Percentiles rank a stretch among this genome's conserved stretches.
Conservation (phyloP, 495 filamentous ascomycete species). For the Trichocladium antarcticum region DNA sequence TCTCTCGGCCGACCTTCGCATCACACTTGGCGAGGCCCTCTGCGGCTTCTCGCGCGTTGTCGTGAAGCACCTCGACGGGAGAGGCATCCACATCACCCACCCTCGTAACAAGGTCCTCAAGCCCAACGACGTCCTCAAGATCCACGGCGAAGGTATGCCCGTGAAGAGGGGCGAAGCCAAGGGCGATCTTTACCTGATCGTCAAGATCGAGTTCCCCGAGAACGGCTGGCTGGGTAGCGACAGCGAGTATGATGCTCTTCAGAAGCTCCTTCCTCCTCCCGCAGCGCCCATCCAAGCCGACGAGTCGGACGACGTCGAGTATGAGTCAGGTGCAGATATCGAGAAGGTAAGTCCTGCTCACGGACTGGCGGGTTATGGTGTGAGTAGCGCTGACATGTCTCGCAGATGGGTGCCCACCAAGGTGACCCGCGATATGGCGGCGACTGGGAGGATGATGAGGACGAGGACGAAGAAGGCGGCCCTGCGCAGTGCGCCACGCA, state of each 20-base stretch:
- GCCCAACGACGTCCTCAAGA: constrained; percentile 72
- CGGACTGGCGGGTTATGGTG: not conserved
- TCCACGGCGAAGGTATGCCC: constrained; percentile 89
- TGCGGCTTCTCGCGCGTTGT: constrained; percentile 85
- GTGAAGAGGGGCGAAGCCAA: constrained; percentile 68
- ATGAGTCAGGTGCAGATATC: constrained; percentile 65
- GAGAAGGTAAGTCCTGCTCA: constrained; percentile 52
- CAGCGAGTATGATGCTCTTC: constrained; percentile 51
- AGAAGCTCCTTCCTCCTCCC: constrained; percentile 59
- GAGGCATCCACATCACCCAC: constrained; percentile 74
- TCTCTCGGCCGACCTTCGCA: constrained; percentile 62
- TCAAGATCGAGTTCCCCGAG: constrained; percentile 82
- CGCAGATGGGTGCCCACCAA: constrained; percentile 52
- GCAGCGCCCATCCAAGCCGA: constrained; percentile 50
- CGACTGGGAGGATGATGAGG: constrained; percentile 77
- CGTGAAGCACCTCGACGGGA: constrained; percentile 83
- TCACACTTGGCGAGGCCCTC: constrained; percentile 76
- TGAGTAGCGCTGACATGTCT: constrained; percentile 7
- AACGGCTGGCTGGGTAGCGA: constrained; percentile 68
- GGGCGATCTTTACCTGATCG: constrained; percentile 77
- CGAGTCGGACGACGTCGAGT: constrained; percentile 76
- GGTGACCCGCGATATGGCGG: constrained; percentile 55
- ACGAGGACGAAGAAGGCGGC: constrained; percentile 43
- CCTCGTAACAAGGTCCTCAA: constrained; percentile 62
- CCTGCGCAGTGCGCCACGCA: constrained; percentile 73